These are phyloP conservation scores for Pyronema omphalodes DNA, from an alignment of 495 filamentous ascomycete species.

Conservation along the genomic window DNA sequence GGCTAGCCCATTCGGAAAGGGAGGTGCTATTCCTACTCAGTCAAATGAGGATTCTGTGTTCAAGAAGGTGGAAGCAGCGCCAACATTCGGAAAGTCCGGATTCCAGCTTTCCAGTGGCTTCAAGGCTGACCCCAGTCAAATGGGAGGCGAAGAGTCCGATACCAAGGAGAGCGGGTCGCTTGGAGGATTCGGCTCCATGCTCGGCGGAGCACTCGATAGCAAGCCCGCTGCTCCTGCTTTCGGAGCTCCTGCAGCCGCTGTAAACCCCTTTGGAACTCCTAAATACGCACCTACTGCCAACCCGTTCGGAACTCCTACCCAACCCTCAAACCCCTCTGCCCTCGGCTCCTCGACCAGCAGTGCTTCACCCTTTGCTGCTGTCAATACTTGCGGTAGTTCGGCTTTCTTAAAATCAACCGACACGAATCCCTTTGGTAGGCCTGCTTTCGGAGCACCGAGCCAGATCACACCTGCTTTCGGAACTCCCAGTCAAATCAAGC, in stretches of 20 bases:
- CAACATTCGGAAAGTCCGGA: neutral
- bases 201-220: neutral
- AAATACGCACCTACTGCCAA: neutral
- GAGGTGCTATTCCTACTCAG: neutral
- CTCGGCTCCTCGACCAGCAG: no score
- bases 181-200: neutral
- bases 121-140: neutral
- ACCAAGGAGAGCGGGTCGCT: neutral
- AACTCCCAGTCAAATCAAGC: no score
- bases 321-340: no score
- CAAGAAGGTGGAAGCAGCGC: no score
- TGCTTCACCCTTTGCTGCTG: no score
- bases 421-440: no score
- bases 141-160: neutral
- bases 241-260: neutral
- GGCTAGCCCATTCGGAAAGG: neutral
- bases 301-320: neutral
- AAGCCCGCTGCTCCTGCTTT: neutral
- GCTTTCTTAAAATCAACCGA: no score
- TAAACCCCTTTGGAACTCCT: slow-evolving; percentile 1
- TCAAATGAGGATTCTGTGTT: neutral
- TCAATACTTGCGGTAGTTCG: no score
- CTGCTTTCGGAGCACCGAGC: no score
- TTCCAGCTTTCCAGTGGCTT: neutral
- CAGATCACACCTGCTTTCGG: no score